Evolutionary conservation across 768 basidiomycete species (phyloP).

Genomic region (Trametes cingulata): DNA sequence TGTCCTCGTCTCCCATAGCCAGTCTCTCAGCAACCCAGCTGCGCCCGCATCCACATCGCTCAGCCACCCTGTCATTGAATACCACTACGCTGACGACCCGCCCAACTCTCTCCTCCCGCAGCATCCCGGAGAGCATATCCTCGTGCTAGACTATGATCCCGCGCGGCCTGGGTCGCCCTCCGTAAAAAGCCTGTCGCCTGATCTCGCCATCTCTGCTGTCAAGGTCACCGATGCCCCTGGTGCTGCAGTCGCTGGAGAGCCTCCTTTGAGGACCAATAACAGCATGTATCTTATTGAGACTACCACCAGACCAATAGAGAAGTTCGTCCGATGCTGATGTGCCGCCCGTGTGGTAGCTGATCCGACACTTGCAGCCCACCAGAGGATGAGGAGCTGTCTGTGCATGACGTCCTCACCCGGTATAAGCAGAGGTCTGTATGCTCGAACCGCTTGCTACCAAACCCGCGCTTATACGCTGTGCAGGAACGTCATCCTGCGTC

Average conservation of each 20-base stretch:
- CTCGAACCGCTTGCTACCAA: neutral
- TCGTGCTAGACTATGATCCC: slow-evolving; percentile 73
- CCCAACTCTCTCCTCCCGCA: slow-evolving; percentile 64
- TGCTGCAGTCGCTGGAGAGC: slow-evolving; percentile 53
- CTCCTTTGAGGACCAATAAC: slow-evolving; percentile 45
- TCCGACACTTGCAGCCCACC: slow-evolving; percentile 11
- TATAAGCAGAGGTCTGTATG: slow-evolving; percentile 65
- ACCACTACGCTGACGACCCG: slow-evolving; percentile 80
- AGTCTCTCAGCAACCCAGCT: slow-evolving; percentile 42
- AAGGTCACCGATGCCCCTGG: slow-evolving; percentile 76
- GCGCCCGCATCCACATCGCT: slow-evolving; percentile 39
- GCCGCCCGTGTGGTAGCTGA: neutral
- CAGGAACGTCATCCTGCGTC: slow-evolving; percentile 57
- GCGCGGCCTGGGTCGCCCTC: slow-evolving; percentile 38
- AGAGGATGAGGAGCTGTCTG: slow-evolving; percentile 42
- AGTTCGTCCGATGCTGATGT: slow-evolving; percentile 35
- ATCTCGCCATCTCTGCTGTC: slow-evolving; percentile 55
- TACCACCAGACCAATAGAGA: slow-evolving; percentile 49
- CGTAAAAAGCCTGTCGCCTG: slow-evolving; percentile 51
- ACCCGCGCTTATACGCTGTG: neutral
- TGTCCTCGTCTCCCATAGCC: slow-evolving; percentile 63
- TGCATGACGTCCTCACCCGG: slow-evolving; percentile 53
- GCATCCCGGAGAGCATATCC: slow-evolving; percentile 64
- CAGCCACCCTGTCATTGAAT: slow-evolving; percentile 73
- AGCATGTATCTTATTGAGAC: slow-evolving; percentile 80